Evolutionary conservation across 345 rosid species (phyloP).

Genomic region (Excoecaria agallocha): DNA sequence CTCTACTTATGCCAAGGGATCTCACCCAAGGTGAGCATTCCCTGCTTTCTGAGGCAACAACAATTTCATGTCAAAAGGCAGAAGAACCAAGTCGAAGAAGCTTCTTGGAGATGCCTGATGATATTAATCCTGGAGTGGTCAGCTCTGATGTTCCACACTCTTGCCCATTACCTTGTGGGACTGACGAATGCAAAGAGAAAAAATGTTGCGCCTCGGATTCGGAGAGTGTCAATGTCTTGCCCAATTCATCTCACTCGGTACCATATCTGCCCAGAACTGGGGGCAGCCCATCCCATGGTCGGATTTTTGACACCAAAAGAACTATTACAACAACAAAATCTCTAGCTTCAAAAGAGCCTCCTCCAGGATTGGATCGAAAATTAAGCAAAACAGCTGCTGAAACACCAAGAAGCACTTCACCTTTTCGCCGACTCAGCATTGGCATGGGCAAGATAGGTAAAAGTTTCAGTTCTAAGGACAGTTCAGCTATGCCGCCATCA

Average conservation of each 20-base stretch:
- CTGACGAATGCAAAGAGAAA: slow-evolving; percentile 30
- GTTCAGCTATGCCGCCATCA: slow-evolving; percentile 29
- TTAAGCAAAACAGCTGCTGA: slow-evolving; percentile 39
- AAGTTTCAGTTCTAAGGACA: slow-evolving; percentile 48
- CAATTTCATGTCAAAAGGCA: slow-evolving; percentile 24
- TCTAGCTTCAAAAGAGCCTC: slow-evolving; percentile 18
- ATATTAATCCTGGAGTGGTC: slow-evolving; percentile 23
- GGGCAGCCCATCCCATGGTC: slow-evolving; percentile 27
- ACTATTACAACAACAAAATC: slow-evolving; percentile 5
- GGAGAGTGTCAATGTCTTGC: slow-evolving; percentile 26
- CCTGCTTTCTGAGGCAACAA: slow-evolving; percentile 27
- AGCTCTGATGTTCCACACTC: slow-evolving; percentile 38
- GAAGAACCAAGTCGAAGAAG: slow-evolving; percentile 40
- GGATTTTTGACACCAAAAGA: slow-evolving; percentile 33
- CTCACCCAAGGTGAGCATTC: slow-evolving; percentile 33
- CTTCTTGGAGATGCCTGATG: slow-evolving; percentile 33
- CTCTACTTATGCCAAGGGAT: slow-evolving; percentile 50
- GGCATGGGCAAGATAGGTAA: slow-evolving; percentile 53
- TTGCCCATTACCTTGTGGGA: slow-evolving; percentile 40
- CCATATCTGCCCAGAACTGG: slow-evolving; percentile 33
- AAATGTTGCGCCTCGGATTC: slow-evolving; percentile 30
- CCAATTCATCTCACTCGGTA: slow-evolving; percentile 36
- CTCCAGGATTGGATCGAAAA: slow-evolving; percentile 34
- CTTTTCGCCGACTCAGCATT: slow-evolving; percentile 66
- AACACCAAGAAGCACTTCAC: slow-evolving; percentile 67